Base-by-base conservation (phyloP, 176 grass and related monocot genomes). In the Bonia amplexicaulis region DNA sequence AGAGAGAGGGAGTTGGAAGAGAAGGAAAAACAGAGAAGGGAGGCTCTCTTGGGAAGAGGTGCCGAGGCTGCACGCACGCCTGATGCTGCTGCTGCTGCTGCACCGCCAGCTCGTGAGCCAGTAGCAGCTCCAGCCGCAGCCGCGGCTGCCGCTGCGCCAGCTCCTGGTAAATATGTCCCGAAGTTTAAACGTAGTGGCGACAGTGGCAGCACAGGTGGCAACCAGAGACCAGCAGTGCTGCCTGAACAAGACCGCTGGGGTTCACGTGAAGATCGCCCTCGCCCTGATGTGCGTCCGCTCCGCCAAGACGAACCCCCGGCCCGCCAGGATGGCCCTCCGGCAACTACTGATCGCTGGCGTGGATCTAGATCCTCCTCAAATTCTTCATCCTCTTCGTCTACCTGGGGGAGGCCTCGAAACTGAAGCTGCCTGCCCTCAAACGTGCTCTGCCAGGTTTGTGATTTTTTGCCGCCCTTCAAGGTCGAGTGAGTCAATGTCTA, bases 1-100 rank as follows among this genome's bases (percentile, higher is more conserved):
- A 90, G 96, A 44, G 93, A 99, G 57, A 71, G 17, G 12, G 96
- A 99, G 51, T 41, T 96, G 19, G 96, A 99, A 79, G 96, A 96
- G 81, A 95, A 85, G 70, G 96, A 82, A 35, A 73, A 80, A 27
- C 70, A 86, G 41, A 85, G 66, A 31, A 88, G 59, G 63, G 96
- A 99, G 16, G 45, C 81, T 51, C 84, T 94, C n/a, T 51, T 94
- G 41, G 76, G 87, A 70, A 76, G 60, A 57, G 33, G 69, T 23
- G 20, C 80, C 3, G 91, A 92, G 71, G 16, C 91, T 2, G 45
- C 64, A 2, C 73, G 77, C 17, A 23, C 65, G 6, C 31, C 80
- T 82, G 57, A 76, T 12, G 35, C 58, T 55, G 26, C 68, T 41
- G 35, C 73, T 40, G 33, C 73, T 31, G 79, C 76, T 41, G 79